Conservation (phyloP, 2,329 filamentous ascomycete species). For the Fusarium sp. region DNA sequence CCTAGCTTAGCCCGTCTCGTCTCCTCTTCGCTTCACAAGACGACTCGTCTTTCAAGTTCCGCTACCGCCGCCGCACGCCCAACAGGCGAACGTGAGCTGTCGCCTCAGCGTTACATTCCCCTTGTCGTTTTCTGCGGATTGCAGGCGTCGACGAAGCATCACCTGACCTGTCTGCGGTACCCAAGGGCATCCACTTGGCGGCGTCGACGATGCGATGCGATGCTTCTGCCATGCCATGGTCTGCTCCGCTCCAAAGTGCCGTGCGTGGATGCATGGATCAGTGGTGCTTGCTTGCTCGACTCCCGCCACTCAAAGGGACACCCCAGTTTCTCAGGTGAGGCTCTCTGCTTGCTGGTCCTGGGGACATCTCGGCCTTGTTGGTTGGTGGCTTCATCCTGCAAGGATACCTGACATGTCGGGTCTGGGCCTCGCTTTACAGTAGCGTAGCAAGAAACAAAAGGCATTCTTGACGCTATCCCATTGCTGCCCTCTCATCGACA, state of each 20-base stretch:
- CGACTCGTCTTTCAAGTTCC: background rate
- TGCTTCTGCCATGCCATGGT: background rate
- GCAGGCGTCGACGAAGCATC: conserved; percentile 41
- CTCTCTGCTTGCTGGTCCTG: conserved; percentile 5
- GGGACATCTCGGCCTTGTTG: conserved; percentile 10
- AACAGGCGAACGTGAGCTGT: background rate
- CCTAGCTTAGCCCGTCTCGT: background rate
- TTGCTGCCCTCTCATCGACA: background rate
- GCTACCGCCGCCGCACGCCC: background rate
- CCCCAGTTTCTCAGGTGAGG: conserved; percentile 31
- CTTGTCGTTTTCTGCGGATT: conserved; percentile 31
- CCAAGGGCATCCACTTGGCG: conserved; percentile 10
- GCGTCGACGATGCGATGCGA: conserved; percentile 13
- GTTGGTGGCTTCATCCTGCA: conserved; percentile 13
- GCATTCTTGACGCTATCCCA: background rate
- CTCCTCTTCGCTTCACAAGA: conserved; percentile 1
- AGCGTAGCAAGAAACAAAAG: background rate
- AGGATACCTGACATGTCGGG: conserved; percentile 18
- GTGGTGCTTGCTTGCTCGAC: conserved; percentile 6
- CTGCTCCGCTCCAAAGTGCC: conserved; percentile 25
- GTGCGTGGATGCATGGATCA: conserved; percentile 19
- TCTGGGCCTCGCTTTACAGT: conserved; percentile 15
- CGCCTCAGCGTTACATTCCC: conserved; percentile 13
- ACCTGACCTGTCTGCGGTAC: conserved; percentile 36
- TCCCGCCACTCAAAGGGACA: conserved; percentile 13